Conservation (phyloP, 75 land plant species). For the Isoetes taiwanensis region DNA sequence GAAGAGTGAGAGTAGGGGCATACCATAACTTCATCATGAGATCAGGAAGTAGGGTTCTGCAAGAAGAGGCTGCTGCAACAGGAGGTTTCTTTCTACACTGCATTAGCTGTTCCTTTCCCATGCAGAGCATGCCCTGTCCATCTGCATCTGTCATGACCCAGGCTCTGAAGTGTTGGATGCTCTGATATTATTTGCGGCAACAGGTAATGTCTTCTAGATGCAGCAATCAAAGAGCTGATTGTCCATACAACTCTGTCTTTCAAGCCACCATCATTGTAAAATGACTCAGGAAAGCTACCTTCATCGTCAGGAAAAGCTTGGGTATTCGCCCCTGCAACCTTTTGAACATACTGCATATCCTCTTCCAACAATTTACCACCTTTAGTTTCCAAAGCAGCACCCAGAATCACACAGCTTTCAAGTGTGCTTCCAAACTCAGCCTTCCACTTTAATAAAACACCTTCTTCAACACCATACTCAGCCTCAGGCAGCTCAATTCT, state of each 20-base stretch:
- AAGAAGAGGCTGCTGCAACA: neutral
- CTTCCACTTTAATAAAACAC: neutral
- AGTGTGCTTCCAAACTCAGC: constrained; percentile 6
- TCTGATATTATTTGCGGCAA: constrained; percentile 10
- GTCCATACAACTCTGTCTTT: constrained; percentile 42
- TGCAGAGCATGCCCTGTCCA: constrained; percentile 1
- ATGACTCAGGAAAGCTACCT: constrained; percentile 1
- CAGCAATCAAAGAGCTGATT: constrained; percentile 40
- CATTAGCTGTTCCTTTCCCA: constrained; percentile 1
- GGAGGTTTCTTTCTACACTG: neutral
- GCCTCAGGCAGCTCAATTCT: neutral
- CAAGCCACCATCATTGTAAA: constrained; percentile 16
- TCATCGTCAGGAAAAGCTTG: too few species aligned
- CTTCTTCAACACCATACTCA: neutral
- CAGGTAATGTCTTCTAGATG: constrained; percentile 24
- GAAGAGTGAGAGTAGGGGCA: neutral
- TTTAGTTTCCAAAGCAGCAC: neutral
- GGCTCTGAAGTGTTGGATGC: constrained; percentile 16
- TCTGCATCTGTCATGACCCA: constrained; percentile 20
- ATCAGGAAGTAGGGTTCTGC: neutral
- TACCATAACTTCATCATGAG: constrained; percentile 6
- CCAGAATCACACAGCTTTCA: neutral
- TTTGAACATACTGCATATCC: neutral
- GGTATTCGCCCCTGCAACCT: neutral
- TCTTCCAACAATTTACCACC: too few species aligned